A percentile compares a stretch with the other conserved stretches of the same genome.
Evolutionary conservation across 148 eudicot species (phyloP).

Genomic region (Suaeda aralocaspica): DNA sequence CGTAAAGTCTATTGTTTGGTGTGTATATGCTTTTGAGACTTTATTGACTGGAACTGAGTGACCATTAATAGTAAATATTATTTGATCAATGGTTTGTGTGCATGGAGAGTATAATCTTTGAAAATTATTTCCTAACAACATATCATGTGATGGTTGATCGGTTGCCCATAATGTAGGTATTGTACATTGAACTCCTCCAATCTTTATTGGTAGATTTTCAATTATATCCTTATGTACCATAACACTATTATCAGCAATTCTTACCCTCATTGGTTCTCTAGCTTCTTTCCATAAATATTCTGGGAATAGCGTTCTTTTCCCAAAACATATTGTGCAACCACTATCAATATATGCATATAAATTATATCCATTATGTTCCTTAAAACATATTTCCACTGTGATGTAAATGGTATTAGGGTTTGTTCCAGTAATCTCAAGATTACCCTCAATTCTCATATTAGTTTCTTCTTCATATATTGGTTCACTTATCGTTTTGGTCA

Average conservation of each 20-base stretch:
- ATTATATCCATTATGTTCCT: not conserved
- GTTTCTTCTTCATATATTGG: not conserved
- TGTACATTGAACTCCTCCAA: not conserved
- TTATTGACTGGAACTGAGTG: not conserved
- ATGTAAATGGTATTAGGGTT: no score
- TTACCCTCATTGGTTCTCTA: not conserved
- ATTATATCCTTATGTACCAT: not conserved
- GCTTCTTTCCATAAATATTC: not conserved
- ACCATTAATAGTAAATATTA: not conserved
- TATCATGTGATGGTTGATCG: not conserved
- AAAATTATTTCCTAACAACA: constrained; percentile 7
- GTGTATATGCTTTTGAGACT: not conserved
- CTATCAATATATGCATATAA: not conserved
- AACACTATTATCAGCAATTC: not conserved
- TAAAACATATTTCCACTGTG: no score
- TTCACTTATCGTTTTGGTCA: not conserved
- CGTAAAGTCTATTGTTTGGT: not conserved
- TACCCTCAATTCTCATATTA: not conserved
- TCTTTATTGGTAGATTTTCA: not conserved
- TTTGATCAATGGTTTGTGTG: not conserved
- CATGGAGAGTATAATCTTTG: not conserved
- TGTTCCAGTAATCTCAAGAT: not conserved
- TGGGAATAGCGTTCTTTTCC: not conserved
- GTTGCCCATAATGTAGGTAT: not conserved
- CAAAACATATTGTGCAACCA: not conserved